Conservation (phyloP, 306 rosid genomes). For the Prunus campanulata region DNA sequence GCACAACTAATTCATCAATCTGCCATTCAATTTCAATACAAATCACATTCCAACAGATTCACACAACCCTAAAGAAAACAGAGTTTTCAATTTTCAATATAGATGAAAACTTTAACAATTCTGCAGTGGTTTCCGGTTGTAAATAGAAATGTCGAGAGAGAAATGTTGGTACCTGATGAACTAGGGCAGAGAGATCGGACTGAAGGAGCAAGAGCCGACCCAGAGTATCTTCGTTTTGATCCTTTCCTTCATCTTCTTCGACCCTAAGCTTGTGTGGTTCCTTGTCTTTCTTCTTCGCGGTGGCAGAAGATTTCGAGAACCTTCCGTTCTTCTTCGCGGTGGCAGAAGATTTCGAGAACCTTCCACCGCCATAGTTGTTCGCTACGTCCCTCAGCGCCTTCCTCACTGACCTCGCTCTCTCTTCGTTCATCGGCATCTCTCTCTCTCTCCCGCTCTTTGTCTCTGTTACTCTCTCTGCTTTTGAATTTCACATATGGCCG, state of each 20-base stretch:
- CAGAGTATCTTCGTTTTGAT: constrained; percentile 26
- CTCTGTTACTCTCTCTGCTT: background rate
- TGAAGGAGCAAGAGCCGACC: constrained; percentile 58
- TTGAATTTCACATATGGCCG: constrained; percentile 29
- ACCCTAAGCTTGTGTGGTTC: background rate
- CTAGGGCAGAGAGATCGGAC: constrained; percentile 58
- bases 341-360: constrained; percentile 17
- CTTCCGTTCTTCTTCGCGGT: constrained; percentile 27
- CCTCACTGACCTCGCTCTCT: constrained; percentile 35
- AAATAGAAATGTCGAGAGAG: background rate
- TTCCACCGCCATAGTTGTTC: constrained; percentile 32
- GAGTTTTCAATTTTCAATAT: background rate
- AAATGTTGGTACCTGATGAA: constrained; percentile 47
- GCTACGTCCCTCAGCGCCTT: constrained; percentile 41
- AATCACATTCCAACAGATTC: background rate
- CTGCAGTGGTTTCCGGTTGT: background rate
- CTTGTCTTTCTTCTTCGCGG: constrained; percentile 24
- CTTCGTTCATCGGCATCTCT: constrained; percentile 31
- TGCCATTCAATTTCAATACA: constrained; percentile 28
- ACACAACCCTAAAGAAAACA: background rate
- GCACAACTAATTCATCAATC: constrained; percentile 80
- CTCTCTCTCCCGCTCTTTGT: background rate
- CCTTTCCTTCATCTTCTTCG: constrained; percentile 17
- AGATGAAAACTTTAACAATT: background rate
- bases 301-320: constrained; percentile 16